Evolutionary conservation across 2,329 filamentous ascomycete genomes (phyloP).

Genomic region (Ramularia collo-cygni): DNA sequence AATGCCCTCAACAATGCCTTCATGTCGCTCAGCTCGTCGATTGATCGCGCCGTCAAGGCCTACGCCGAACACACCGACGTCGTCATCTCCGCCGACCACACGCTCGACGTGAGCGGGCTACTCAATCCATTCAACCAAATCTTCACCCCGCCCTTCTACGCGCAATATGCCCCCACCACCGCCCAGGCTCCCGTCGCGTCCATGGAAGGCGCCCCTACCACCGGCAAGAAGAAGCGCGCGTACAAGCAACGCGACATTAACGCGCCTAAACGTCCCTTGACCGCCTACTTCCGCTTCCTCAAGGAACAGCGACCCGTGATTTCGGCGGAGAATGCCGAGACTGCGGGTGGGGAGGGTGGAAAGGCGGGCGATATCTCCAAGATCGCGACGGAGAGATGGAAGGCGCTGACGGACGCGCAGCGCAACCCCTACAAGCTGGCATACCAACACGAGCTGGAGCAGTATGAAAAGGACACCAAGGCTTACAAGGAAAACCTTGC

Average conservation of each 20-base stretch:
- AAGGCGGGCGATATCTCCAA: slow-evolving; percentile 82
- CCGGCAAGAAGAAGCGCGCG: slow-evolving; percentile 27
- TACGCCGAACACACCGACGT: slow-evolving; percentile 86
- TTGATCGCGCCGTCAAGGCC: slow-evolving; percentile 72
- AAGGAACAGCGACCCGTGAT: slow-evolving; percentile 80
- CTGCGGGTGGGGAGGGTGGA: slow-evolving; percentile 51
- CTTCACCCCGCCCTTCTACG: slow-evolving; percentile 1
- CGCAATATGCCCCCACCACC: background rate
- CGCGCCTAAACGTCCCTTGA: slow-evolving; percentile 87
- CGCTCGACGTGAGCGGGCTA: slow-evolving; percentile 28
- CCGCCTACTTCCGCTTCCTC: slow-evolving; percentile 93
- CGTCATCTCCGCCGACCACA: slow-evolving; percentile 52
- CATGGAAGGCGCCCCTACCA: slow-evolving; percentile 8
- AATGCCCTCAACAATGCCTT: slow-evolving; percentile 61
- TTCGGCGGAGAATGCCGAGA: slow-evolving; percentile 54
- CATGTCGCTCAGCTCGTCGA: slow-evolving; percentile 68
- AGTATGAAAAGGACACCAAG: slow-evolving; percentile 50
- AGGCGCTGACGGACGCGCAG: slow-evolving; percentile 64
- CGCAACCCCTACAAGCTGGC: slow-evolving; percentile 60
- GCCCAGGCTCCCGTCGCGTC: background rate
- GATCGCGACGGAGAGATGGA: slow-evolving; percentile 82
- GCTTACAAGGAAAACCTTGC: slow-evolving; percentile 43
- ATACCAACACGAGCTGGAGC: slow-evolving; percentile 51
- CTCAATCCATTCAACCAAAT: slow-evolving; percentile 22
- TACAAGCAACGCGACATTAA: slow-evolving; percentile 67